phyloP scores from a whole-genome alignment of 805 yeast genomes.

The Lipomyces oligophaga region DNA sequence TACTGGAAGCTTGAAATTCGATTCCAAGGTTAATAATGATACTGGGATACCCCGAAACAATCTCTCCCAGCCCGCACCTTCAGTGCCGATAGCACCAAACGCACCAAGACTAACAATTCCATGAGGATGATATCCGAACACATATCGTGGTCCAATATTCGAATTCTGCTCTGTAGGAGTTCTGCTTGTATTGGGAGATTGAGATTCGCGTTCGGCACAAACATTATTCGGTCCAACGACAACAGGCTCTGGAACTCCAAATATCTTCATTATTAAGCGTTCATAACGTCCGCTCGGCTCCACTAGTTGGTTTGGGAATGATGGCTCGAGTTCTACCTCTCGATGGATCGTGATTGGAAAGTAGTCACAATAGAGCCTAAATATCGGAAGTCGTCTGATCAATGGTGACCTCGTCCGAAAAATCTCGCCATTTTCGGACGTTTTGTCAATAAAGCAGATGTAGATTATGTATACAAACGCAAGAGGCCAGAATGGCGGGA shows the following conservation, averaged over 20 bases:
- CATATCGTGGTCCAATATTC: conserved; percentile 47
- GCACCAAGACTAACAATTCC: conserved; percentile 93
- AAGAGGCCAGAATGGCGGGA: conserved; percentile 64
- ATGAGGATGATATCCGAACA: conserved; percentile 94
- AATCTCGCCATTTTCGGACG: conserved; percentile 73
- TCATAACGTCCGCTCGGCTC: conserved; percentile 21
- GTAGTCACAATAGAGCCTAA: conserved; percentile 71
- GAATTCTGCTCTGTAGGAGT: neutral
- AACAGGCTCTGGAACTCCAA: conserved; percentile 14
- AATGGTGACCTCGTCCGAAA: conserved; percentile 52
- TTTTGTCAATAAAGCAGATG: conserved; percentile 50
- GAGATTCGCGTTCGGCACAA: conserved; percentile 1
- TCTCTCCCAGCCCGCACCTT: conserved; percentile 65
- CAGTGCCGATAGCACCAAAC: conserved; percentile 77
- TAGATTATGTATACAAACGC: conserved; percentile 60
- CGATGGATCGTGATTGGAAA: conserved; percentile 75
- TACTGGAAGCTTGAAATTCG: conserved; percentile 74
- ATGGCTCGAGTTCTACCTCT: conserved; percentile 66
- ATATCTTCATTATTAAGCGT: conserved; percentile 14
- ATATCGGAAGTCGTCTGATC: conserved; percentile 55
- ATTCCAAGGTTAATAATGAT: conserved; percentile 72
- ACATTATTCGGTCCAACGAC: conserved; percentile 1
- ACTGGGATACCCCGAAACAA: conserved; percentile 80
- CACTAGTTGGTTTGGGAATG: conserved; percentile 42
- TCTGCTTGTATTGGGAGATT: neutral